Evolutionary conservation across 2,329 filamentous ascomycete species (phyloP), one percentile per base, ranked within the genome.

Genomic region (Aureobasidium sp.): DNA sequence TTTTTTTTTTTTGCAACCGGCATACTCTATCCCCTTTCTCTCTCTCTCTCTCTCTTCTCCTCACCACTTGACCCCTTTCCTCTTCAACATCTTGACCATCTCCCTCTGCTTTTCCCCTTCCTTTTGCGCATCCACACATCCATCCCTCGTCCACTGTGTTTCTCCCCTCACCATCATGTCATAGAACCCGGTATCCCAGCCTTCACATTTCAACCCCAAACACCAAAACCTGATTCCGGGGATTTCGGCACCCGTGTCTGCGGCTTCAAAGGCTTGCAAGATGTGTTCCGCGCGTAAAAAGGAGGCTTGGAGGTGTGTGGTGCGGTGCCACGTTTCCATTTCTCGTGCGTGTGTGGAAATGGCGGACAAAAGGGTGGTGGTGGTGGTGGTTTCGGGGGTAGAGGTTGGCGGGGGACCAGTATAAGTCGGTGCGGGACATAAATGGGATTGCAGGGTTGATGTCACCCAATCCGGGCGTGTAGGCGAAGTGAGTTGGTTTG

Each of bases 141-240:
- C 34, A 5, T 39, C 3, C 24, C 24, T 39, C 14, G 29, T 27
- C 40, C 41, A 38, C 1, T n/a, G 2, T 4, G 3, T 7, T 6
- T 44, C 24, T 16, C 45, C 30, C 7, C 39, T 35, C 17, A 70
- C 66, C 6, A 75, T 63, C 60, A 67, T 62, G 4, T 68, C 59
- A 56, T 74, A 74, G 62, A 75, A 72, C 2, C 64, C 64, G 10
- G 56, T 50, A 41, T 72, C 70, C 61, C 67, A 76, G 12, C 63
- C 62, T 3, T 70, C 63, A 54, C 71, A 75, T 60, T 73, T 58
- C 24, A 76, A 62, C 47, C 75, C 76, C 61, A 76, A 72, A 69
- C 70, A 74, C 68, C 68, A 74, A 21, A 75, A 65, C 16, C 74
- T 64, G 7, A 76, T 61, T 5, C 71, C 71, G 0, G 68, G 67